Evolutionary conservation across 495 filamentous ascomycete genomes (phyloP).

Genomic region (Neurospora sp.): DNA sequence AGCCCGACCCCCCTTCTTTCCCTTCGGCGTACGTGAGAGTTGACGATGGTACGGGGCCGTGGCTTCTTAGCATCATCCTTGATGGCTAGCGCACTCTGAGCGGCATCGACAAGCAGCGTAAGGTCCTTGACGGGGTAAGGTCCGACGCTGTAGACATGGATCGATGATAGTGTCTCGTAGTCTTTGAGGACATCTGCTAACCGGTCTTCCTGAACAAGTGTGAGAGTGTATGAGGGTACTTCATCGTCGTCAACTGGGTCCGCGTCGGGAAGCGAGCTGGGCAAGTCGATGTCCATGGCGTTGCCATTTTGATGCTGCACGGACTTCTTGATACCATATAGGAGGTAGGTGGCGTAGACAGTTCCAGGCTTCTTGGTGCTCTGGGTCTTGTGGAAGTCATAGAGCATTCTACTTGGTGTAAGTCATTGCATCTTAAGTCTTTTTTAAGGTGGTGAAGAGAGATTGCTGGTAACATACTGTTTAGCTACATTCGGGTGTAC

Average conservation of each 20-base stretch:
- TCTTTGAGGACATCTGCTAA: conserved; percentile 58
- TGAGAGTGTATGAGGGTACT: conserved; percentile 45
- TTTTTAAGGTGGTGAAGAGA: background rate
- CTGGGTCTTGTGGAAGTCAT: conserved; percentile 73
- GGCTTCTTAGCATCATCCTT: conserved; percentile 10
- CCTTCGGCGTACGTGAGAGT: conserved; percentile 28
- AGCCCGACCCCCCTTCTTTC: conserved; percentile 22
- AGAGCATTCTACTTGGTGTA: conserved; percentile 60
- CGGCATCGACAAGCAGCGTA: conserved; percentile 60
- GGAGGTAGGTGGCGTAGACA: conserved; percentile 80
- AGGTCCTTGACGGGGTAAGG: conserved; percentile 64
- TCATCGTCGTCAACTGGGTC: conserved; percentile 29
- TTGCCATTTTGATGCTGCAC: conserved; percentile 20
- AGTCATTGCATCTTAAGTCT: background rate
- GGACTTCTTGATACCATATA: conserved; percentile 51
- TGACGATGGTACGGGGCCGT: conserved; percentile 21
- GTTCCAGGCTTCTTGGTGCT: conserved; percentile 64
- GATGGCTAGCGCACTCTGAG: conserved; percentile 46
- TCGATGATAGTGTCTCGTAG: conserved; percentile 60
- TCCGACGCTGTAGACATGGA: conserved; percentile 83
- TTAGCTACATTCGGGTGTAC: conserved; percentile 60
- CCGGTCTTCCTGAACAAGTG: conserved; percentile 72
- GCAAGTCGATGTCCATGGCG: conserved; percentile 68
- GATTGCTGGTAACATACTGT: conserved; percentile 13
- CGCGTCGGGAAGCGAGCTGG: conserved; percentile 55